Evolutionary conservation across 176 grass and related monocot species (phyloP), one percentile per base, ranked within the genome.

Genomic region (Triticum turgidum): DNA sequence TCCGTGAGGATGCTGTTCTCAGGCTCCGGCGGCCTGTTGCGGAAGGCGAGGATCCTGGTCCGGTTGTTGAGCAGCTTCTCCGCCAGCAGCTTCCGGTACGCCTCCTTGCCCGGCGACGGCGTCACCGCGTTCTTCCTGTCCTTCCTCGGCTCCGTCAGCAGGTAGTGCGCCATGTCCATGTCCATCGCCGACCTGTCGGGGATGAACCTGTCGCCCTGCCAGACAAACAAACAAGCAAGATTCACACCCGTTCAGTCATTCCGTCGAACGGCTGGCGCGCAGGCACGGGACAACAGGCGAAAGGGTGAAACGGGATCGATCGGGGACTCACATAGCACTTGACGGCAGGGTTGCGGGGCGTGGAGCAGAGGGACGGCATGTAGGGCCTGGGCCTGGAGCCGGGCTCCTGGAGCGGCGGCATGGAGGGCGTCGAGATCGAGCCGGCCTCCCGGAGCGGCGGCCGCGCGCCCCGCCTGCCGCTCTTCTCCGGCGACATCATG

Each of bases 131-230:
- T 88, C 82, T 90, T 86, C 73, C 83, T 93, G 25, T 41, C 88
- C 84, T 88, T 93, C 88, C 72, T 93, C 17, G 86, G 63, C 88
- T 90, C 91, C 4, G 88, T 93, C 61, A 93, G 86, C 49, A 93
- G 82, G 73, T 93, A 90, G 49, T 88, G 84, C 59, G 91, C 91
- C 74, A 93, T 35, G 83, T 93, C 91, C 78, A 93, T 88, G 73
- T 93, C 91, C 88, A 93, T 90, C 15, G 85, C 85, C 11, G 88
- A 93, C 47, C 91, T 76, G 68, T 79, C 74, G 1, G 91, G 73
- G 9, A 90, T 93, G 69, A 93, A 93, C 77, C 91, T 88, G 83
- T 93, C 91, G 9, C 89, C 92, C 92, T 94, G 84, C 42, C 15
- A 89, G 69, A 39, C 83, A 84, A 72, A 39, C 68, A 84, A 72